phyloP scores from a whole-genome alignment of 495 filamentous ascomycete species.

The Lasiosphaeriaceae sp. region DNA sequence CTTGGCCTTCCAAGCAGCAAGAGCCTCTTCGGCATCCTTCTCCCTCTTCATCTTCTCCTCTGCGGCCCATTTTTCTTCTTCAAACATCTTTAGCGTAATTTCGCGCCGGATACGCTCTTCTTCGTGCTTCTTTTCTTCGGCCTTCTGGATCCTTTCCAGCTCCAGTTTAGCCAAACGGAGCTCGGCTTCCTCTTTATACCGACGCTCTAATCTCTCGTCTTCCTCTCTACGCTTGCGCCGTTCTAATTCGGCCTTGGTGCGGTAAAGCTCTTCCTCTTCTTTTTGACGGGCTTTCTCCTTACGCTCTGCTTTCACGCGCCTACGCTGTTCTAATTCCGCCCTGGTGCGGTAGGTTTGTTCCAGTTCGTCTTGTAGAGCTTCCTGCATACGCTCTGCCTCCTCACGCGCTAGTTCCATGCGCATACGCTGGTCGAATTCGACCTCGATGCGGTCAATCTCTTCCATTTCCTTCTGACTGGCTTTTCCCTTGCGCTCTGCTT shows the following conservation, averaged over 20 bases:
- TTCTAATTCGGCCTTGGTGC: constrained; percentile 41
- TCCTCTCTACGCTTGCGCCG: constrained; percentile 34
- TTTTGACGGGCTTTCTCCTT: constrained; percentile 4
- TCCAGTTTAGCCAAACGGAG: constrained; percentile 24
- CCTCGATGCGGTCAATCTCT: too few relatives aligned
- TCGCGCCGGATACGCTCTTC: constrained; percentile 47
- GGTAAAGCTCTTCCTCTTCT: constrained; percentile 40
- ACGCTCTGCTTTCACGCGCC: not conserved
- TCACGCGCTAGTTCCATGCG: too few relatives aligned
- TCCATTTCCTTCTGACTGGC: too few relatives aligned
- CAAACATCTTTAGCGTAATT: constrained; percentile 53
- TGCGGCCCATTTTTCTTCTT: constrained; percentile 47
- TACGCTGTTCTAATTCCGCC: constrained; percentile 16
- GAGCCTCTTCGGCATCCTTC: constrained; percentile 52
- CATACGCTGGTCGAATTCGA: too few relatives aligned
- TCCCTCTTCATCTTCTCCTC: constrained; percentile 43
- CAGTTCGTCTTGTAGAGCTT: too few relatives aligned
- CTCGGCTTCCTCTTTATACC: constrained; percentile 30
- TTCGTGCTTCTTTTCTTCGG: constrained; percentile 43
- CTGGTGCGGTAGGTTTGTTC: too few relatives aligned
- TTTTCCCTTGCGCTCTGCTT: too few relatives aligned
- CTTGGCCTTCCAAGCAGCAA: constrained; percentile 53
- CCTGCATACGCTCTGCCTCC: too few relatives aligned
- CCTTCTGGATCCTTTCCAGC: constrained; percentile 22
- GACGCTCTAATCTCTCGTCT: constrained; percentile 38